Percentiles rank a stretch among this genome's conserved stretches.
Evolutionary conservation across 2,329 filamentous ascomycete genomes (phyloP).

Genomic region (Tolypocladium ovalisporum): DNA sequence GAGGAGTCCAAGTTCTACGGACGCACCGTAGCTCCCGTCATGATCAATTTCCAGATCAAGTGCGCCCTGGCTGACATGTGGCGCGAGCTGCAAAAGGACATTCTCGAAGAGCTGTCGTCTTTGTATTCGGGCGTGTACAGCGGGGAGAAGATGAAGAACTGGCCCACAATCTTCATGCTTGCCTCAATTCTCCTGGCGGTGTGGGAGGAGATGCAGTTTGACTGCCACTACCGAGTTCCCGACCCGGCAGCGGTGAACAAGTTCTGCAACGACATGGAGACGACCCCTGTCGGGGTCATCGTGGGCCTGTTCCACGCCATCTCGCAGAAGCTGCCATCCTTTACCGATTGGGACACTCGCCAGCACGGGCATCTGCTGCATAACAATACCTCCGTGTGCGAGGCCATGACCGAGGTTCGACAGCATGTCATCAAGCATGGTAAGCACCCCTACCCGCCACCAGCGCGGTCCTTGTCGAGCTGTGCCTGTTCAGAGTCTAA

Average conservation of each 20-base stretch:
- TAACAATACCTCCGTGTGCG: conserved; percentile 85
- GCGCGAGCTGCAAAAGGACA: conserved; percentile 93
- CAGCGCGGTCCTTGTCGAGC: background rate
- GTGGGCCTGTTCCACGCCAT: conserved; percentile 96
- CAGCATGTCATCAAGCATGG: conserved; percentile 89
- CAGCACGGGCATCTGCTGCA: conserved; percentile 86
- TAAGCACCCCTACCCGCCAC: conserved; percentile 25
- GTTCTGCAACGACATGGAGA: conserved; percentile 96
- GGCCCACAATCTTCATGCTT: conserved; percentile 97
- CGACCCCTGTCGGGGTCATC: conserved; percentile 88
- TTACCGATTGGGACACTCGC: conserved; percentile 87
- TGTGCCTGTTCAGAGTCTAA: conserved; percentile 9
- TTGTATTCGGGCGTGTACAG: conserved; percentile 98
- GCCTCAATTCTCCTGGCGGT: conserved; percentile 86
- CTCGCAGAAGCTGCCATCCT: conserved; percentile 86
- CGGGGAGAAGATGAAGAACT: conserved; percentile 95
- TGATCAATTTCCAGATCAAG: conserved; percentile 99
- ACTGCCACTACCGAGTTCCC: conserved; percentile 89
- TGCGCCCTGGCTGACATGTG: conserved; percentile 95
- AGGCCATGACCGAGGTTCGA: conserved; percentile 91
- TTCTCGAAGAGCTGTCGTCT: conserved; percentile 82
- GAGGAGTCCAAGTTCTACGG: conserved; percentile 79
- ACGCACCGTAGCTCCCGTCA: conserved; percentile 86
- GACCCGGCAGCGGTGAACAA: conserved; percentile 78
- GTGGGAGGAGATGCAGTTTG: conserved; percentile 98